A percentile compares a stretch with the other conserved stretches of the same genome.
Conservation (phyloP, 129 eudicot species). For the Tagetes patula region DNA sequence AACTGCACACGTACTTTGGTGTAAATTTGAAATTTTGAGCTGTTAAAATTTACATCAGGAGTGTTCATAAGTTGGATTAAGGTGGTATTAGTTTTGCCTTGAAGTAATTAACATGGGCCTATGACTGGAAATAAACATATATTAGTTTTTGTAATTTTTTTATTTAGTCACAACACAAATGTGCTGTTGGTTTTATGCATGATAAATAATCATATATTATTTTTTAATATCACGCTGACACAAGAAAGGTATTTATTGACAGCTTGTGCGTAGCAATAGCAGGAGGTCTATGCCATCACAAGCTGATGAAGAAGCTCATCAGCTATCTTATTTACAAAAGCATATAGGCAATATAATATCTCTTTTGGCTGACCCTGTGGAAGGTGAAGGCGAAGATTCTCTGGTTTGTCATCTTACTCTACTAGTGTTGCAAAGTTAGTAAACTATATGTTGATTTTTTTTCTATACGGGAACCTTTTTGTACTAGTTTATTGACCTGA, state of each 20-base stretch:
- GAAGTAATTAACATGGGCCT: not conserved
- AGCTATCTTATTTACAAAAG: constrained; percentile 82
- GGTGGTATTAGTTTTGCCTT: not conserved
- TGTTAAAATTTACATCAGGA: not conserved
- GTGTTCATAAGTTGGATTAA: not conserved
- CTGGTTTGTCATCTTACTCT: constrained; percentile 57
- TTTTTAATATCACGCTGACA: constrained; percentile 5
- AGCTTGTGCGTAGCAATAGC: constrained; percentile 97
- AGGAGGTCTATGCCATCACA: constrained; percentile 91
- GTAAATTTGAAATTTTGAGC: not conserved
- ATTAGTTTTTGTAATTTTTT: not conserved
- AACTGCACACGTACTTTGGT: not conserved
- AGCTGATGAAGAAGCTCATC: constrained; percentile 97
- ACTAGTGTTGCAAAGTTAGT: not conserved
- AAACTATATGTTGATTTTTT: not conserved
- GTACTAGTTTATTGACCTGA: not conserved
- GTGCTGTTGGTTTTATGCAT: constrained; percentile 7
- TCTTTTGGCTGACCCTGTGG: constrained; percentile 72
- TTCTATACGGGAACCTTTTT: not conserved
- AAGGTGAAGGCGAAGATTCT: constrained; percentile 83
- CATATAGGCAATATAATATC: constrained; percentile 79
- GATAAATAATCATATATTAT: not conserved
- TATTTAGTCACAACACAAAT: not conserved
- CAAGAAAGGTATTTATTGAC: constrained; percentile 26
- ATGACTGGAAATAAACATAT: not conserved